Percentiles rank a stretch among this genome's conserved stretches.
Conservation (phyloP, 768 basidiomycete species). For the Termitomyces sp. region DNA sequence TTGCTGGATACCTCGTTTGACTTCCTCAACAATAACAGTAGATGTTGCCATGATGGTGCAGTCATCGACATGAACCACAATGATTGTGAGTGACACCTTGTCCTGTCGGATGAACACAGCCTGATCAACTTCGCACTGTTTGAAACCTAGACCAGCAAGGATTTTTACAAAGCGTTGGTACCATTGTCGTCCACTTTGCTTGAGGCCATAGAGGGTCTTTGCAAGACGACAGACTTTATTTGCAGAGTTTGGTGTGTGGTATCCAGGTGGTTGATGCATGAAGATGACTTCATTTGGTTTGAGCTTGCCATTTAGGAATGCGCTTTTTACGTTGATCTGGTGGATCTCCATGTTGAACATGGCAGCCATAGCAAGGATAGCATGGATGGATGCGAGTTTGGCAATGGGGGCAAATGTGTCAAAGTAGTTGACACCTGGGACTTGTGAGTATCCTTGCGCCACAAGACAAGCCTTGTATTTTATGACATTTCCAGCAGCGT, state of each 20-base stretch:
- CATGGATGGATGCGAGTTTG: constrained; percentile 1
- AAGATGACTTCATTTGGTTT: constrained; percentile 29
- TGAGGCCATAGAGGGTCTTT: constrained; percentile 21
- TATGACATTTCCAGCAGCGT: not conserved
- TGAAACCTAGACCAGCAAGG: constrained; percentile 14
- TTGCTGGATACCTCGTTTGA: too few relatives aligned
- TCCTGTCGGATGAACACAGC: constrained; percentile 2
- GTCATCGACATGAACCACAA: not conserved
- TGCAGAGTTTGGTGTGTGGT: constrained; percentile 1
- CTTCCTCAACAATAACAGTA: fast-evolving
- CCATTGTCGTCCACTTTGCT: constrained; percentile 20
- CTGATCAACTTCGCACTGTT: not conserved
- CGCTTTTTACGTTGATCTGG: not conserved
- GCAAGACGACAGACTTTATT: constrained; percentile 16
- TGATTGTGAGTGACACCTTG: constrained; percentile 8
- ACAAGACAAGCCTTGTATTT: not conserved
- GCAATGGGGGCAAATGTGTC: not conserved
- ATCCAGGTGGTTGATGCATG: constrained; percentile 36
- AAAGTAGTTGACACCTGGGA: constrained; percentile 11
- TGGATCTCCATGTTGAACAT: not conserved
- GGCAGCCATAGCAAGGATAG: not conserved
- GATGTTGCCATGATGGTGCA: too few relatives aligned
- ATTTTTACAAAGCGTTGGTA: constrained; percentile 11
- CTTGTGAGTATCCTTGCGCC: constrained; percentile 13
- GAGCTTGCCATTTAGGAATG: constrained; percentile 17